These are phyloP conservation scores for Piper betle DNA, from an alignment of 164 flowering plant genomes.

Conservation along the genomic window DNA sequence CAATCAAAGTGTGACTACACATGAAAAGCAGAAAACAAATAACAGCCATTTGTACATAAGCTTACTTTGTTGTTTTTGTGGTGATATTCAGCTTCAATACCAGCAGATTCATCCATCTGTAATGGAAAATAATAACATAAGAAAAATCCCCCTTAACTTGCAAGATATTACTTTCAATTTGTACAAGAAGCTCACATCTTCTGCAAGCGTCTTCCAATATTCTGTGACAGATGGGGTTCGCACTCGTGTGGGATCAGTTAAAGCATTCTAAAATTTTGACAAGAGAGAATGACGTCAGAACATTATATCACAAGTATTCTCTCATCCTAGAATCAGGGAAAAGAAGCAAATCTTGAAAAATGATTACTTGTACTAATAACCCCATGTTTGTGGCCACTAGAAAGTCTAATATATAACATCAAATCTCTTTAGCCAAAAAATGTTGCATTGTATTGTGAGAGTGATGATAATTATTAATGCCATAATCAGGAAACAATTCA, in stretches of 20 bases:
- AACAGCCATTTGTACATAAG: neutral
- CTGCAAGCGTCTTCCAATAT: constrained; percentile 95
- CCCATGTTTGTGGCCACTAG: too few species aligned
- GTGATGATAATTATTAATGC: too few species aligned
- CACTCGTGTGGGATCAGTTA: constrained; percentile 84
- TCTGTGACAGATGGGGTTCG: constrained; percentile 68
- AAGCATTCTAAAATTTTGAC: constrained; percentile 55
- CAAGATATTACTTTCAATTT: neutral
- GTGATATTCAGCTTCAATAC: constrained; percentile 96
- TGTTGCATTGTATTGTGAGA: too few species aligned
- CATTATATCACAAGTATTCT: neutral
- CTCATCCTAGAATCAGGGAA: neutral
- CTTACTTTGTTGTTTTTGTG: constrained; percentile 76
- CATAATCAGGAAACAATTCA: neutral
- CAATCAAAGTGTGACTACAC: neutral
- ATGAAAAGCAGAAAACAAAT: too few species aligned
- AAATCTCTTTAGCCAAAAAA: neutral
- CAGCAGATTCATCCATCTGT: constrained; percentile 87
- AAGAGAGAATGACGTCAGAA: neutral
- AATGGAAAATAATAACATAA: constrained; percentile 2
- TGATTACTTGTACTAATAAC: neutral
- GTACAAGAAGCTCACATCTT: constrained; percentile 51
- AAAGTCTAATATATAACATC: too few species aligned
- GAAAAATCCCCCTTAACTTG: too few species aligned
- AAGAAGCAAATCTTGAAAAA: neutral